Percentiles rank a stretch among this genome's conserved stretches.
phyloP scores from a whole-genome alignment of 108 stramenopile species.

The Mayamaea pseudoterrestris region DNA sequence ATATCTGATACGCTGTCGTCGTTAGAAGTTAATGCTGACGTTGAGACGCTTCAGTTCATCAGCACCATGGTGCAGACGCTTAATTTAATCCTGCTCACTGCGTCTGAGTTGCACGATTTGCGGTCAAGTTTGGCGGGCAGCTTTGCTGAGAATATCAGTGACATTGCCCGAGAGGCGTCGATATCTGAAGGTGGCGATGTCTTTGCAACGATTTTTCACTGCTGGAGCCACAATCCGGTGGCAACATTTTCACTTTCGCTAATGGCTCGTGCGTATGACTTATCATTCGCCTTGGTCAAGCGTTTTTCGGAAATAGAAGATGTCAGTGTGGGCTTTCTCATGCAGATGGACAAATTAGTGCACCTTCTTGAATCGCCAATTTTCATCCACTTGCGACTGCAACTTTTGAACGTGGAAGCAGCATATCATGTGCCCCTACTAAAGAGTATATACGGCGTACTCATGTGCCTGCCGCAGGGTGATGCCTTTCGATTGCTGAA shows the following conservation, averaged over 20 bases:
- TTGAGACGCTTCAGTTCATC: slow-evolving; percentile 74
- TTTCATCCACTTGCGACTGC: slow-evolving; percentile 92
- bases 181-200: slow-evolving; percentile 34
- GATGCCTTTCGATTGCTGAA: slow-evolving; percentile 82
- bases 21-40: slow-evolving; percentile 34
- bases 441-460: slow-evolving; percentile 87
- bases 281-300: slow-evolving; percentile 85
- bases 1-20: slow-evolving; percentile 72
- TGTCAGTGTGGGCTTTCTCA: slow-evolving; percentile 92
- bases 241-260: slow-evolving; percentile 94
- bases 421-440: slow-evolving; percentile 79
- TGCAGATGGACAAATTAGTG: slow-evolving; percentile 97
- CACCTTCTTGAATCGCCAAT: slow-evolving; percentile 95
- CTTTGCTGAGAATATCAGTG: slow-evolving; percentile 7
- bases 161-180: background rate
- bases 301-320: slow-evolving; percentile 83
- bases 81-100: slow-evolving; percentile 93
- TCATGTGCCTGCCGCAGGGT: slow-evolving; percentile 92
- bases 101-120: slow-evolving; percentile 85
- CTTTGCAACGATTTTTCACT: slow-evolving; percentile 79
- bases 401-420: slow-evolving; percentile 87
- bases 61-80: slow-evolving; percentile 96
- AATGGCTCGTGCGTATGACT: slow-evolving; percentile 89
- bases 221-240: slow-evolving; percentile 97
- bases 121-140: slow-evolving; percentile 50